A percentile compares a stretch with the other conserved stretches of the same genome.
Conservation (phyloP, 306 rosid species). For the Quercus glauca region DNA sequence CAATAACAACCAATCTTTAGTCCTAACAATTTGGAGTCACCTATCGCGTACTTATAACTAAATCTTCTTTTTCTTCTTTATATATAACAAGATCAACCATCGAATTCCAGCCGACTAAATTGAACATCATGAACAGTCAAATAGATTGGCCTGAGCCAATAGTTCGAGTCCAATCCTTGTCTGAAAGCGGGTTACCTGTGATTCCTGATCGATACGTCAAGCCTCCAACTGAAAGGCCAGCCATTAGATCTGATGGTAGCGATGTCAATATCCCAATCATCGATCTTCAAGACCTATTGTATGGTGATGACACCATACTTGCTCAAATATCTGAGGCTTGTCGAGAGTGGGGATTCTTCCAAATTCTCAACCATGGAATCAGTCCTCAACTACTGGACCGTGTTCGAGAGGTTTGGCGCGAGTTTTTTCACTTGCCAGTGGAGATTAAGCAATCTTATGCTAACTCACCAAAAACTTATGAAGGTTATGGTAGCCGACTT, state of each 20-base stretch:
- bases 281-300: slow-evolving; percentile 29
- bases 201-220: slow-evolving; percentile 75
- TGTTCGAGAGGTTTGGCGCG: slow-evolving; percentile 32
- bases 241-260: background rate
- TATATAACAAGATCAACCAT: slow-evolving; percentile 14
- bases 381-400: slow-evolving; percentile 31
- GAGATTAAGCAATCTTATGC: slow-evolving; percentile 45
- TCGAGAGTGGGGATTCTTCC: slow-evolving; percentile 55
- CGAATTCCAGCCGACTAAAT: slow-evolving; percentile 1
- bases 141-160: slow-evolving; percentile 89
- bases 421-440: slow-evolving; percentile 44
- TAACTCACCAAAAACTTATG: slow-evolving; percentile 52
- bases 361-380: slow-evolving; percentile 49
- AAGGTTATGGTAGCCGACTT: slow-evolving; percentile 58
- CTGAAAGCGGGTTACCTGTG: slow-evolving; percentile 37
- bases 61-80: no score
- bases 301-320: slow-evolving; percentile 7
- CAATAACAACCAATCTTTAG: no score
- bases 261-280: slow-evolving; percentile 33
- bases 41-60: no score
- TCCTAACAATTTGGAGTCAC: no score
- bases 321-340: slow-evolving; percentile 41
- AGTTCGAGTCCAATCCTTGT: slow-evolving; percentile 73
- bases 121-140: slow-evolving; percentile 30
- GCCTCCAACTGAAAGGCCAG: slow-evolving; percentile 50